Percentiles rank a stretch among this genome's conserved stretches.
Evolutionary conservation across 2,329 filamentous ascomycete genomes (phyloP).

Genomic region (Fusarium mexicanum): DNA sequence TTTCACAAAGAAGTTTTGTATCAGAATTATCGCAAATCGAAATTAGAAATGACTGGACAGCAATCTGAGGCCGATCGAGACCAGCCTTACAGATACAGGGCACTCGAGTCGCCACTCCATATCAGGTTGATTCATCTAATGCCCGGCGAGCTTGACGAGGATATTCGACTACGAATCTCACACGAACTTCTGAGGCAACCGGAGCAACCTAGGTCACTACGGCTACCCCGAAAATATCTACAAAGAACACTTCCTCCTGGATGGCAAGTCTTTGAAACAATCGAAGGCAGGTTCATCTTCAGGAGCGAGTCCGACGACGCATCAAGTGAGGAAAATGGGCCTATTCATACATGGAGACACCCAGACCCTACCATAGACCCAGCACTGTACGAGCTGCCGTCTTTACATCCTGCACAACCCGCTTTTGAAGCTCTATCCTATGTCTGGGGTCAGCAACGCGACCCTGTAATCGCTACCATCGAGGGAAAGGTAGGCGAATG

Average conservation of each 20-base stretch:
- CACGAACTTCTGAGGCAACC: background rate
- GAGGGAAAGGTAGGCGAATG: rapidly evolving
- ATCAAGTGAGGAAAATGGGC: too few species aligned
- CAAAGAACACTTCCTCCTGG: background rate
- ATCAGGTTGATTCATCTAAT: background rate
- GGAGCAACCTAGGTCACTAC: rapidly evolving
- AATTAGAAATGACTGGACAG: background rate
- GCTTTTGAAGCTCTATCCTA: background rate
- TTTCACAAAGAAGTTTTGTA: rapidly evolving
- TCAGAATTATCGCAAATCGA: rapidly evolving
- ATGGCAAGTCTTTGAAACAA: background rate
- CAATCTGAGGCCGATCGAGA: rapidly evolving
- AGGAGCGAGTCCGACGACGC: too few species aligned
- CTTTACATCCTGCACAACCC: background rate
- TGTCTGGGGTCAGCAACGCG: background rate
- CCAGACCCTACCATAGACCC: background rate
- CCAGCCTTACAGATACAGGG: background rate
- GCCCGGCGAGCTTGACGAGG: background rate
- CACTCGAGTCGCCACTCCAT: background rate
- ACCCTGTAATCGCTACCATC: background rate
- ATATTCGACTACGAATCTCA: background rate
- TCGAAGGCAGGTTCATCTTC: background rate
- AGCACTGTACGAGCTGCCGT: background rate
- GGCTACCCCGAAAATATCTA: background rate
- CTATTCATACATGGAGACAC: background rate